Evolutionary conservation across 805 yeast genomes (phyloP).

Genomic region (Metschnikowia baotianmanensis): DNA sequence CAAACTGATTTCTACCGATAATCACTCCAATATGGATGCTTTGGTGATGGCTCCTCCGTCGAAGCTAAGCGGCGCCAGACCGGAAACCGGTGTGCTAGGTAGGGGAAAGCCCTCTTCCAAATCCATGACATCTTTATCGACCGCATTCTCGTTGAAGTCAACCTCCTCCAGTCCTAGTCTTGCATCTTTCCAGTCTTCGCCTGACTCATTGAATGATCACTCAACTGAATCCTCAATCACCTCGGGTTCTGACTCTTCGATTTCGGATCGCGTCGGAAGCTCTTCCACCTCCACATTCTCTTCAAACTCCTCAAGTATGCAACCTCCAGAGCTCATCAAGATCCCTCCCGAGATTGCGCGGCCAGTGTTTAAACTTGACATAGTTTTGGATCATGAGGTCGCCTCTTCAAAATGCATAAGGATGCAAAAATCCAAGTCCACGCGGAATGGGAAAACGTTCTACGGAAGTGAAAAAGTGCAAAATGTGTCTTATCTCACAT

Average conservation of each 20-base stretch:
- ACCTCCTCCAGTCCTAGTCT: constrained; percentile 40
- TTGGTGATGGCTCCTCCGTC: constrained; percentile 13
- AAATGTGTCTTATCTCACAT: constrained; percentile 9
- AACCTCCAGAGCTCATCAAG: constrained; percentile 46
- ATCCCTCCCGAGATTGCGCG: constrained; percentile 45
- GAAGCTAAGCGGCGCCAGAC: constrained; percentile 5
- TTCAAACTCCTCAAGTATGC: constrained; percentile 7
- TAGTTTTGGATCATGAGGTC: constrained; percentile 43
- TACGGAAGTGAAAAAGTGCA: constrained; percentile 2
- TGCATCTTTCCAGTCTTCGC: constrained; percentile 35
- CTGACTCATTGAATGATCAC: constrained; percentile 35
- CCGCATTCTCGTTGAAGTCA: constrained; percentile 29
- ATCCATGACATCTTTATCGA: constrained; percentile 35
- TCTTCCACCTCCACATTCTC: constrained; percentile 14
- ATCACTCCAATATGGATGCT: constrained; percentile 12
- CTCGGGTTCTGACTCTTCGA: constrained; percentile 30
- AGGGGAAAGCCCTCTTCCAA: constrained; percentile 27
- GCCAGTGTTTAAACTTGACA: constrained; percentile 47
- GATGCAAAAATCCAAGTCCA: constrained; percentile 16
- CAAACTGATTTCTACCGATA: constrained; percentile 36
- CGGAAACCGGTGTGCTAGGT: not conserved
- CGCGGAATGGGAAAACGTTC: constrained; percentile 7
- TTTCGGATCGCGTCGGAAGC: constrained; percentile 19
- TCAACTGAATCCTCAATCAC: constrained; percentile 30
- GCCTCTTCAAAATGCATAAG: constrained; percentile 26